Evolutionary conservation across 75 land plant species (phyloP).

Genomic region (Isoetes taiwanensis): DNA sequence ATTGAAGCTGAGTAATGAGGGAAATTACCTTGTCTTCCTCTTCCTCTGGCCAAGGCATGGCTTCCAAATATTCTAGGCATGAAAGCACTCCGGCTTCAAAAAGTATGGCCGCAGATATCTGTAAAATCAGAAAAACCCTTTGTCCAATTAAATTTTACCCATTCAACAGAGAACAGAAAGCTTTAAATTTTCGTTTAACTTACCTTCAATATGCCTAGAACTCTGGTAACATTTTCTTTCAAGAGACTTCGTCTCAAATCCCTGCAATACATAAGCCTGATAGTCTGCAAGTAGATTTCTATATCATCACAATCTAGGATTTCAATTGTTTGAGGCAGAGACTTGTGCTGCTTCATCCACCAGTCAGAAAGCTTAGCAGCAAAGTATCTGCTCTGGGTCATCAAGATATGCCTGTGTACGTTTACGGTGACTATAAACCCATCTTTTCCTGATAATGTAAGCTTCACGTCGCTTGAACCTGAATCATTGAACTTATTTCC

Average conservation of each 20-base stretch:
- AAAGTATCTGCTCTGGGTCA: constrained; percentile 62
- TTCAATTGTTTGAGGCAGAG: constrained; percentile 31
- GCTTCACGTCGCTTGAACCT: constrained; percentile 49
- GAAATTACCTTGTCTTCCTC: constrained; percentile 87
- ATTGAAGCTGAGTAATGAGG: constrained; percentile 57
- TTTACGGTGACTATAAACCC: constrained; percentile 46
- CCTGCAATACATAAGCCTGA: constrained; percentile 72
- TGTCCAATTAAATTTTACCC: neutral
- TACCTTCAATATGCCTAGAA: constrained; percentile 72
- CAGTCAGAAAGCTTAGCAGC: constrained; percentile 65
- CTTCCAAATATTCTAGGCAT: constrained; percentile 87
- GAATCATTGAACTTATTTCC: constrained; percentile 71
- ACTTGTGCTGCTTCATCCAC: constrained; percentile 41
- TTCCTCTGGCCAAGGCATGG: constrained; percentile 95
- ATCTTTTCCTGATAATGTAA: constrained; percentile 56
- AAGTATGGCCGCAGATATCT: constrained; percentile 83
- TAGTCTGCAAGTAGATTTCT: constrained; percentile 59
- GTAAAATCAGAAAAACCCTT: neutral
- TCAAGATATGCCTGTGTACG: constrained; percentile 63
- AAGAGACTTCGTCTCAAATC: constrained; percentile 58
- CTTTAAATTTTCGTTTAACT: too few species aligned
- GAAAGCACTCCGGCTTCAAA: constrained; percentile 87
- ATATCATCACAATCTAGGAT: constrained; percentile 80
- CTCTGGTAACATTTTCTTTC: constrained; percentile 53
- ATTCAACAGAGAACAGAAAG: neutral